Conservation (phyloP, 345 rosid species). For the Lumnitzera racemosa region DNA sequence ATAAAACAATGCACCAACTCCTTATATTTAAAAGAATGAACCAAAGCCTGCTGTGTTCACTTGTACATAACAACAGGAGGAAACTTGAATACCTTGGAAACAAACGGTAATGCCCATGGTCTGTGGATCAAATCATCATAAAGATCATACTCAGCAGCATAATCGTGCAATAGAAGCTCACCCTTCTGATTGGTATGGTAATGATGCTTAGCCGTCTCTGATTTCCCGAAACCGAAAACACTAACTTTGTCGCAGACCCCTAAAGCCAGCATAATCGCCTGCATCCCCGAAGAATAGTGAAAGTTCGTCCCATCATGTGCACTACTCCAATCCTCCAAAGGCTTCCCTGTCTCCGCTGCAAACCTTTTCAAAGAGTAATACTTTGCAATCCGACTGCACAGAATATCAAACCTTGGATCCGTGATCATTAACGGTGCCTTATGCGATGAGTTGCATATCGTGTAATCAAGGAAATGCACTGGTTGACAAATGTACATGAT, state of each 20-base stretch:
- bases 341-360: conserved; percentile 34
- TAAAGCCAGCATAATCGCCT: conserved; percentile 72
- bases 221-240: conserved; percentile 86
- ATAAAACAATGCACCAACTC: too few relatives aligned
- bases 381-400: conserved; percentile 74
- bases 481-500: conserved; percentile 87
- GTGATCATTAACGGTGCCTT: conserved; percentile 58
- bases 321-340: conserved; percentile 55
- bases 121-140: conserved; percentile 50
- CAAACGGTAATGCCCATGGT: conserved; percentile 64
- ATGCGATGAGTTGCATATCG: conserved; percentile 50
- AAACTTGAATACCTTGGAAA: conserved; percentile 48
- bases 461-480: conserved; percentile 72
- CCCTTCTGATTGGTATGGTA: conserved; percentile 84
- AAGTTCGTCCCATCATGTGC: conserved; percentile 69
- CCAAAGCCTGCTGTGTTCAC: conserved; percentile 18
- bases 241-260: conserved; percentile 77
- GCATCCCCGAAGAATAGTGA: conserved; percentile 93
- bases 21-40: conserved; percentile 3
- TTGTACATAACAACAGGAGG: conserved; percentile 59
- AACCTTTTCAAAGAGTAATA: conserved; percentile 72
- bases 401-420: conserved; percentile 71
- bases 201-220: conserved; percentile 58
- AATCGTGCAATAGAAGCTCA: conserved; percentile 79
- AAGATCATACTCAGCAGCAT: conserved; percentile 68